Percentiles rank a stretch among this genome's conserved stretches.
Evolutionary conservation across 352 stramenopile genomes (phyloP).

Genomic region (Lagenidium giganteum): DNA sequence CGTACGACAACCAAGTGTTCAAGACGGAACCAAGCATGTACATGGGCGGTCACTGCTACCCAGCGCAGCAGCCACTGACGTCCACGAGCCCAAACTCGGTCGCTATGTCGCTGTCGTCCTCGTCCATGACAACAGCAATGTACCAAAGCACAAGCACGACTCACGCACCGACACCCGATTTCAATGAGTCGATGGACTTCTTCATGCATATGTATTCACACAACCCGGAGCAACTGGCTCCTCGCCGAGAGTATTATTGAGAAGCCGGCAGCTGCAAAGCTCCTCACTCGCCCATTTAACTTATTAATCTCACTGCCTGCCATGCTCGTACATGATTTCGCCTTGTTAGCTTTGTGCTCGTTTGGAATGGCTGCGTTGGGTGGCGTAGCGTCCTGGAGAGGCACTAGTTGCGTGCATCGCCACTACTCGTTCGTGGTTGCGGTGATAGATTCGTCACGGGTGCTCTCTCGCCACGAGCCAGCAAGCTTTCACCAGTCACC

Average conservation of each 20-base stretch:
- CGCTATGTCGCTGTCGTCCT: constrained; percentile 4
- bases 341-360: too few relatives aligned
- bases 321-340: too few relatives aligned
- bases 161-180: constrained; percentile 41
- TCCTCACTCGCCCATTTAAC: constrained; percentile 1
- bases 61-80: neutral
- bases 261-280: neutral
- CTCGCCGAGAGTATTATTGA: too few relatives aligned
- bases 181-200: constrained; percentile 81
- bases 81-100: constrained; percentile 10
- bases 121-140: too few relatives aligned
- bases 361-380: too few relatives aligned
- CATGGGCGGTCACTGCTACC: constrained; percentile 3
- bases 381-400: too few relatives aligned
- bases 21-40: constrained; percentile 1
- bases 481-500: too few relatives aligned
- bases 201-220: constrained; percentile 68
- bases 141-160: constrained; percentile 11
- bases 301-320: too few relatives aligned
- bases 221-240: constrained; percentile 39
- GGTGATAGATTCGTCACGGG: too few relatives aligned
- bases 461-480: too few relatives aligned
- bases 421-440: too few relatives aligned
- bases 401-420: too few relatives aligned
- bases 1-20: constrained; percentile 6